Conservation (phyloP, 1,284 basidiomycete species). For the Dichomitus squalens region DNA sequence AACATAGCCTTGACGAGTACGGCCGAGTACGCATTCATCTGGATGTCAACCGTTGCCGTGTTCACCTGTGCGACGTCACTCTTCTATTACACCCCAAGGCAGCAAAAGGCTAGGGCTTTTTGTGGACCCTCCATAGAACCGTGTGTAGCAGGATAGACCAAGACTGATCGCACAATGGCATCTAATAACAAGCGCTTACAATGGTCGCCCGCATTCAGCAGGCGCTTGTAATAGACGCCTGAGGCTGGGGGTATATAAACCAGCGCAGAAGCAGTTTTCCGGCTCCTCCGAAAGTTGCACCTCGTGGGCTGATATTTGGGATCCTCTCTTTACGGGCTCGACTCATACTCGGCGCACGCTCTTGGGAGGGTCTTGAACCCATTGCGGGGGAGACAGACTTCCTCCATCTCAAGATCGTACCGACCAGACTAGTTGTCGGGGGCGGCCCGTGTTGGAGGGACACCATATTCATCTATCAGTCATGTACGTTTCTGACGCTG, state of each 20-base stretch:
- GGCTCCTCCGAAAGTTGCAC: constrained; percentile 64
- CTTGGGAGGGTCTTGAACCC: constrained; percentile 52
- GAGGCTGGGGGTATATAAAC: constrained; percentile 6
- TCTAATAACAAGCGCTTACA: too few species aligned
- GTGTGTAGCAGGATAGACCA: too few species aligned
- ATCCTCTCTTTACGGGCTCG: constrained; percentile 36
- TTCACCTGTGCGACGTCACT: too few species aligned
- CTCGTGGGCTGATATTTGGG: constrained; percentile 73
- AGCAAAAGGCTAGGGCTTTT: too few species aligned
- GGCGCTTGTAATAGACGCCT: not conserved
- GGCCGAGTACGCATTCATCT: too few species aligned
- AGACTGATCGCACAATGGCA: too few species aligned
- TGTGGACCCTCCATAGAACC: too few species aligned
- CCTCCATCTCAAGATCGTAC: constrained; percentile 52
- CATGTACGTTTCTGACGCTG: not conserved
- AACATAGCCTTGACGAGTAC: too few species aligned
- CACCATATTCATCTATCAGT: constrained; percentile 26
- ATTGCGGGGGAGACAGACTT: constrained; percentile 46
- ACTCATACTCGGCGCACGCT: constrained; percentile 7
- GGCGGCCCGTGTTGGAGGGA: constrained; percentile 62
- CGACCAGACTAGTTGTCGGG: constrained; percentile 38
- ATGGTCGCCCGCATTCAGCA: constrained; percentile 1
- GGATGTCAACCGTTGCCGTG: too few species aligned
- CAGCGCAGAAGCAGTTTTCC: not conserved
- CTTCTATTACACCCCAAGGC: too few species aligned